Evolutionary conservation across 352 stramenopile genomes (phyloP), one percentile per base, ranked within the genome.

Genomic region (Phytophthora cryptogea): DNA sequence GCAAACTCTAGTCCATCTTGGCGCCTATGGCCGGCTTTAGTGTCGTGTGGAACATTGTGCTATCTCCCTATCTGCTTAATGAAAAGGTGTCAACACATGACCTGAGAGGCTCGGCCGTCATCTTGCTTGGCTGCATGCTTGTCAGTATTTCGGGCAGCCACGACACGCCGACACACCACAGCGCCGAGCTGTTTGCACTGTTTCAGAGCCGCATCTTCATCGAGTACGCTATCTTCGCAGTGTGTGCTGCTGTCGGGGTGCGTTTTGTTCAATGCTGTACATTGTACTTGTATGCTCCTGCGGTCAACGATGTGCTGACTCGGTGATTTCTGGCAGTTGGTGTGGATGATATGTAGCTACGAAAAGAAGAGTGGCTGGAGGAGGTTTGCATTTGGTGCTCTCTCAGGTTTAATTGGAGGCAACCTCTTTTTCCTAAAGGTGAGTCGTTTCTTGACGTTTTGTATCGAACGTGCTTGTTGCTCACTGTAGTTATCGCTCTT

Each of bases 371-470:
- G 80, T 37, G 78, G 76, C 3, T 91, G 78, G 66, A 80, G 83
- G 17, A 80, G 86, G 33, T 95, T 95, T 63, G 86, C 83, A 23
- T 95, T 88, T 35, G 86, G 86, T 17, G 86, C 86, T 7, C 63
- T 95, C 1, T 92, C 86, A 3, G 86, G 86, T 14, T 68, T 93
- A 8, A 78, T 93, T 17, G 86, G 86, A n/a, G 86, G 86, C 53
- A 95, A 95, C 43, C 72, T 95, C 17, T 95, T 77, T 69, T 95
- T 95, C 54, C 76, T 92, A 54, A 94, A 94, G 80, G 85, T 92
- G 41, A n/a, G 47, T 27, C 13, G 8, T 35, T 43, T 8, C 32
- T 68, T 11, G 8, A 42, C 6, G n/a, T 1, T 48, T 23, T 11
- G 39, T 39, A 14, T 3, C 6, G 0, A 42, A 20, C 8, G 42